Conservation (phyloP, 345 rosid genomes). For the Sonneratia caseolaris region DNA sequence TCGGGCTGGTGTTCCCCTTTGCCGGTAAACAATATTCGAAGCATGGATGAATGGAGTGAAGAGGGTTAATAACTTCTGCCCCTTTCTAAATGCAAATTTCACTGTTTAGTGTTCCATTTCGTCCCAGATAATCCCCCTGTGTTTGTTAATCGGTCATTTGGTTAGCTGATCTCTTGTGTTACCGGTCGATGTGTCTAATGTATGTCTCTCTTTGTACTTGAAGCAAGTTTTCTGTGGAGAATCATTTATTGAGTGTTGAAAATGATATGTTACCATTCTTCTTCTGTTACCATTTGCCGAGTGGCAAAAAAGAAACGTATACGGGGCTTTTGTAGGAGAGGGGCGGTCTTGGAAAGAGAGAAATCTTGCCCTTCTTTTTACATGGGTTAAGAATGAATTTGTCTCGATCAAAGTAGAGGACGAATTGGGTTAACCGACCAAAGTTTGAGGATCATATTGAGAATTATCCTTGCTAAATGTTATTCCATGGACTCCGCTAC, state of each 20-base stretch:
- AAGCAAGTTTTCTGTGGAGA: neutral
- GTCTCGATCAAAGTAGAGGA: neutral
- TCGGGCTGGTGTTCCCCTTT: neutral
- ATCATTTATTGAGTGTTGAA: neutral
- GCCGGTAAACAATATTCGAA: neutral
- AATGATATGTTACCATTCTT: neutral
- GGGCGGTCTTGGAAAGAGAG: no score
- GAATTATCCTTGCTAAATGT: neutral
- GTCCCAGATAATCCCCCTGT: neutral
- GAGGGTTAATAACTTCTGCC: neutral
- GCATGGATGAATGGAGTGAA: neutral
- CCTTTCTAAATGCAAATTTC: neutral
- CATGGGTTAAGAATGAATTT: no score
- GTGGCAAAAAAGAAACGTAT: neutral
- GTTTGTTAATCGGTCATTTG: neutral
- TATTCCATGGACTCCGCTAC: no score
- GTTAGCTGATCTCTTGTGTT: neutral
- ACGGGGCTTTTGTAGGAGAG: no score
- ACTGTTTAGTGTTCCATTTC: neutral
- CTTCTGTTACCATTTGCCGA: neutral
- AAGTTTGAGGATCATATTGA: no score
- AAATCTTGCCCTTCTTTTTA: no score
- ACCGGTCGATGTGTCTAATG: neutral
- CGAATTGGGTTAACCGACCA: no score
- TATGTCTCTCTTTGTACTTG: neutral